Conservation (phyloP, 805 yeast species). For the Spathaspora passalidarum region DNA sequence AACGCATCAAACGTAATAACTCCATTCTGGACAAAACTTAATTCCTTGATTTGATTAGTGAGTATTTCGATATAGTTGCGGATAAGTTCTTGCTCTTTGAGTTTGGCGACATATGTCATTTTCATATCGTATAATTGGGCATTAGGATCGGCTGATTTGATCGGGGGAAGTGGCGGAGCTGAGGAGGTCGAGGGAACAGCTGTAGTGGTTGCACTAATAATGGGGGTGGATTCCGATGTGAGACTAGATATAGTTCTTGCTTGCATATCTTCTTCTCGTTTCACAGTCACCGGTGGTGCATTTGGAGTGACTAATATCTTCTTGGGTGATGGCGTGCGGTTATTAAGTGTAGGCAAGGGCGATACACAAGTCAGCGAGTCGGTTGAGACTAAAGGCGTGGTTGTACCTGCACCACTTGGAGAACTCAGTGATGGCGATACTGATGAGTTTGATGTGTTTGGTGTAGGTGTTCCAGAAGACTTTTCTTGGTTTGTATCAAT, state of each 20-base stretch:
- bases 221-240: neutral
- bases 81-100: conserved; percentile 42
- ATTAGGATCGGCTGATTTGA: conserved; percentile 2
- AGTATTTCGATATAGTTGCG: conserved; percentile 41
- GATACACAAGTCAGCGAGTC: neutral
- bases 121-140: conserved; percentile 25
- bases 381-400: neutral
- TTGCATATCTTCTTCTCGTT: neutral
- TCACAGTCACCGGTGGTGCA: neutral
- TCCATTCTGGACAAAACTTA: conserved; percentile 41
- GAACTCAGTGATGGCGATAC: neutral
- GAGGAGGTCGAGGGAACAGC: neutral
- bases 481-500: neutral
- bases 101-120: conserved; percentile 29
- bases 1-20: conserved; percentile 42
- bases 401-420: neutral
- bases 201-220: neutral
- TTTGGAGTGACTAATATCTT: neutral
- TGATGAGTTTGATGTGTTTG: neutral
- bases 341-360: neutral
- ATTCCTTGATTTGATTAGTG: conserved; percentile 41
- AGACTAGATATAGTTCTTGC: neutral
- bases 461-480: neutral
- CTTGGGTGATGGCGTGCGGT: neutral
- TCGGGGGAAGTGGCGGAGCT: conserved; percentile 1